These are phyloP conservation scores for Paecilomyces variotii DNA, from an alignment of 2,329 filamentous ascomycete species.

Conservation along the genomic window DNA sequence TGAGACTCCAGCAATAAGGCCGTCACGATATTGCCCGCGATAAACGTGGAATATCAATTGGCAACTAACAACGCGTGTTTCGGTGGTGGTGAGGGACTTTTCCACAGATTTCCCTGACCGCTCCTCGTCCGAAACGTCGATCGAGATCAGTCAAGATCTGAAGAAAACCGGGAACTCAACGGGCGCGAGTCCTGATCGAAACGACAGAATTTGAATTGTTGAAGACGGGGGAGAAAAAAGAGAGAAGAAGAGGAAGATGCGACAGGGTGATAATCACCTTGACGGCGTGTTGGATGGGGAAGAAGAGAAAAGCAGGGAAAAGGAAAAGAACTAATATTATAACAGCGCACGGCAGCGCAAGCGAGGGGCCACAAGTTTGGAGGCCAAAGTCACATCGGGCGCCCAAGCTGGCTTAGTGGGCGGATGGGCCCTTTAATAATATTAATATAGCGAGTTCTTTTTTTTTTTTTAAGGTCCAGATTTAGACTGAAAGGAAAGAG, in stretches of 20 bases:
- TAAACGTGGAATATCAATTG: neutral
- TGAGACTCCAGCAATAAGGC: neutral
- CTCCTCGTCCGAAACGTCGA: neutral
- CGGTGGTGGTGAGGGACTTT: neutral
- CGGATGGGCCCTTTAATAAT: neutral
- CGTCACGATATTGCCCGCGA: neutral
- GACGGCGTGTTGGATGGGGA: neutral
- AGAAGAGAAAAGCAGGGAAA: neutral
- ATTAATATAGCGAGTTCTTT: neutral
- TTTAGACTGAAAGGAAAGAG: constrained; percentile 2
- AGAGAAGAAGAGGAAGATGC: neutral
- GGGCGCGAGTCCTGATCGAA: neutral
- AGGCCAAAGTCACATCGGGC: neutral
- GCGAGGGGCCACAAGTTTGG: neutral
- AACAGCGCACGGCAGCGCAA: neutral
- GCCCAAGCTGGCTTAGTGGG: neutral
- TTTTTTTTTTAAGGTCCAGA: neutral
- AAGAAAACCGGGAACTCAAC: neutral
- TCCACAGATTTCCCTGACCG: constrained; percentile 4
- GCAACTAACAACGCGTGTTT: neutral
- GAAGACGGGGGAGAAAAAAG: neutral
- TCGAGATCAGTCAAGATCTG: neutral
- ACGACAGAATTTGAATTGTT: neutral
- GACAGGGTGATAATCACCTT: constrained; percentile 1
- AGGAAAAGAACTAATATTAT: neutral